Conservation (phyloP, 345 rosid species). For the Hypericum perforatum region DNA sequence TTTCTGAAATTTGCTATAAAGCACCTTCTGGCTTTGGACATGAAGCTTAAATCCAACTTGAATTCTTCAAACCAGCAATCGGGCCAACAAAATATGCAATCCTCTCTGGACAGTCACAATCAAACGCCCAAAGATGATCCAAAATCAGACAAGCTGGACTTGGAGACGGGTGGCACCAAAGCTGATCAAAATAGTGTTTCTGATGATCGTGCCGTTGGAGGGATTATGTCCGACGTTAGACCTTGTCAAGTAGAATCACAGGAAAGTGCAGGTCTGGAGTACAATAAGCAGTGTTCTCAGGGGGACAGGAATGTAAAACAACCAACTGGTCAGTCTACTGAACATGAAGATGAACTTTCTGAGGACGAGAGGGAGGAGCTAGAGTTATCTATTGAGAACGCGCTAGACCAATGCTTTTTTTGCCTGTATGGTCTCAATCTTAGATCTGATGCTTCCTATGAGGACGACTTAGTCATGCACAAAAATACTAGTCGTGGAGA, state of each 20-base stretch:
- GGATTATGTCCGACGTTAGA: constrained; percentile 15
- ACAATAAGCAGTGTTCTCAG: constrained; percentile 16
- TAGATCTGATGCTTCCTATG: constrained; percentile 76
- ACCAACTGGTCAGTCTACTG: constrained; percentile 21
- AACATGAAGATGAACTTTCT: constrained; percentile 34
- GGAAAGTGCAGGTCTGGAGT: constrained; percentile 16
- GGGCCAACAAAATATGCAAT: constrained; percentile 24
- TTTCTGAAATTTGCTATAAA: constrained; percentile 93
- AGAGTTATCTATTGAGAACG: constrained; percentile 70
- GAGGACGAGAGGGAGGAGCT: constrained; percentile 86
- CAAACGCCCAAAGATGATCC: constrained; percentile 30
- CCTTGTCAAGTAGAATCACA: constrained; percentile 15
- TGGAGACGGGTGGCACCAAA: constrained; percentile 31
- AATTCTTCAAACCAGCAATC: constrained; percentile 40
- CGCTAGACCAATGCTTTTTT: constrained; percentile 93
- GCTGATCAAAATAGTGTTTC: constrained; percentile 18
- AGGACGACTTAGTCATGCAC: constrained; percentile 84
- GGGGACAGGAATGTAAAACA: constrained; percentile 31
- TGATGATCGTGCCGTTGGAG: constrained; percentile 34
- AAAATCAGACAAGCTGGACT: constrained; percentile 23
- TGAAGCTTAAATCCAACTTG: constrained; percentile 68
- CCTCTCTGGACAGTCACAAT: constrained; percentile 11
- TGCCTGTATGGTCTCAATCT: constrained; percentile 95
- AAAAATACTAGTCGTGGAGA: constrained; percentile 88
- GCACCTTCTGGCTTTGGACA: constrained; percentile 82